phyloP scores from a whole-genome alignment of 2,329 filamentous ascomycete species.

The Exophiala spinifera region DNA sequence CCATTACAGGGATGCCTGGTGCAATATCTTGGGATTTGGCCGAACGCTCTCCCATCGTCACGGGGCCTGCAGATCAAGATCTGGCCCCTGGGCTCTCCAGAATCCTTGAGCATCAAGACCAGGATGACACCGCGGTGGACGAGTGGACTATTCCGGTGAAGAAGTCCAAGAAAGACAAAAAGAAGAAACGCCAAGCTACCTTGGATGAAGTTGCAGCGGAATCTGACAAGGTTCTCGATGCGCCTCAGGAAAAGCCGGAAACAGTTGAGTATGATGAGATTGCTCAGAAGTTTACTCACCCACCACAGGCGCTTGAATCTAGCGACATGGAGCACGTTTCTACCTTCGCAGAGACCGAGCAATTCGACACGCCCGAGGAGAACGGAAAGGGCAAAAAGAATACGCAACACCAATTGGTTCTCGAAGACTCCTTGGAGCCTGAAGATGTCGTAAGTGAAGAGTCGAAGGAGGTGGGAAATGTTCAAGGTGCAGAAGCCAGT shows the following conservation, averaged over 20 bases:
- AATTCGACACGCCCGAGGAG: conserved; percentile 1
- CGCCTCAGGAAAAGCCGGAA: neutral
- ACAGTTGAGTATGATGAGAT: neutral
- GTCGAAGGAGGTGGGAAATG: too few relatives aligned
- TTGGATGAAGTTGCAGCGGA: neutral
- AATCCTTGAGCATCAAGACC: neutral
- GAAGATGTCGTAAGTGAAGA: too few relatives aligned
- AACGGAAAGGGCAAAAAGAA: conserved; percentile 25
- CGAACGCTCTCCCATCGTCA: too few relatives aligned
- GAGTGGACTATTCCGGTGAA: conserved; percentile 29
- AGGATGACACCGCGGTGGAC: neutral
- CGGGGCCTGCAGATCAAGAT: too few relatives aligned
- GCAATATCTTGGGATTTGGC: too few relatives aligned
- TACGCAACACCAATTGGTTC: too few relatives aligned
- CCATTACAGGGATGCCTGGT: too few relatives aligned
- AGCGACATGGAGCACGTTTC: neutral
- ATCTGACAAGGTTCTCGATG: neutral
- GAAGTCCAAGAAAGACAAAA: conserved; percentile 33
- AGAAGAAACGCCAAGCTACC: conserved; percentile 10
- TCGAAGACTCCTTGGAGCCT: too few relatives aligned
- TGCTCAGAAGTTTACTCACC: neutral
- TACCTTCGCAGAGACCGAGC: neutral
- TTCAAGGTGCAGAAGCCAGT: too few relatives aligned
- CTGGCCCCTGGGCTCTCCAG: neutral
- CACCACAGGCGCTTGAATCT: neutral